Conservation (phyloP, 352 stramenopile genomes). For the Peronospora destructor region DNA sequence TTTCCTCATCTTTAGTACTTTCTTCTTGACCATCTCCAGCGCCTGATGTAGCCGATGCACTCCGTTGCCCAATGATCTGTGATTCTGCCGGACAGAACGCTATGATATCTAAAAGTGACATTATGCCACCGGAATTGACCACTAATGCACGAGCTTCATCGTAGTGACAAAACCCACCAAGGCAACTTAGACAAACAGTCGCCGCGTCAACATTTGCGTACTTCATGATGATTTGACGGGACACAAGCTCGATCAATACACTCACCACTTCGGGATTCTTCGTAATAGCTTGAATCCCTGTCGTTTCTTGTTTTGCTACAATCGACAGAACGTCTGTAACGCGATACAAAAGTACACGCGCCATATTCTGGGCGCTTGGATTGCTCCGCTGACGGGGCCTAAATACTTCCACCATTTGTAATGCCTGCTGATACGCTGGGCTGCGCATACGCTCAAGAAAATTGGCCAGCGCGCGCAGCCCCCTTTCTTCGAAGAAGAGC, state of each 20-base stretch:
- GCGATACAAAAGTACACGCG: no score
- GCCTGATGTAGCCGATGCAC: conserved; percentile 17
- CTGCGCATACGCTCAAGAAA: conserved; percentile 66
- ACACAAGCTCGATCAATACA: no score
- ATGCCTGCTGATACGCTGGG: conserved; percentile 57
- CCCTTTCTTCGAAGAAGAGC: conserved; percentile 47
- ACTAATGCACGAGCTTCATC: conserved; percentile 47
- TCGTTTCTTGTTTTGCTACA: no score
- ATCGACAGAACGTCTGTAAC: no score
- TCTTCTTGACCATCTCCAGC: conserved; percentile 11
- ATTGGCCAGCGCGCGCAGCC: conserved; percentile 44
- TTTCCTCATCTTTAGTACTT: neutral
- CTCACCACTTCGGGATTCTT: no score
- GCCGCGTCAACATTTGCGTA: no score
- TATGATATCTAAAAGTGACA: conserved; percentile 61
- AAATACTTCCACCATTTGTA: conserved; percentile 15
- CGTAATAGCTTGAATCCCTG: no score
- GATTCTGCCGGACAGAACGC: conserved; percentile 51
- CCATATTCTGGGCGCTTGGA: no score
- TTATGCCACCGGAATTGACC: conserved; percentile 53
- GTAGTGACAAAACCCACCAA: conserved; percentile 56
- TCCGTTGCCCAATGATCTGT: conserved; percentile 19
- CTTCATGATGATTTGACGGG: no score
- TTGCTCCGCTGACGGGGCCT: no score
- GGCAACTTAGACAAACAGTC: conserved; percentile 30